Conservation (phyloP, 139 green algal species). For the Nannochloris sp. region DNA sequence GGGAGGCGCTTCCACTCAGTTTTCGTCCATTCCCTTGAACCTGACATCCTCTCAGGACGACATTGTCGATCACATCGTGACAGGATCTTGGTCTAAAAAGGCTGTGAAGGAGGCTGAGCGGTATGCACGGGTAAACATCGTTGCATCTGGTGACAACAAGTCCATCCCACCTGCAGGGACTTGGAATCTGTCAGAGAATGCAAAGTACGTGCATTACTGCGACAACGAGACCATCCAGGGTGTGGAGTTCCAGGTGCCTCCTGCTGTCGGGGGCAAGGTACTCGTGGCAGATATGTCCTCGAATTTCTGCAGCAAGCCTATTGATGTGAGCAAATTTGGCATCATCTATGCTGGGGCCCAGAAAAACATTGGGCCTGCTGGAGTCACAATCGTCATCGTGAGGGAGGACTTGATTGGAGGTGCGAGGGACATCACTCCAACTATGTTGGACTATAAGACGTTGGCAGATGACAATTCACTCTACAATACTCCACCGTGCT, state of each 20-base stretch:
- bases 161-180: conserved; percentile 51
- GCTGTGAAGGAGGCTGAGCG: conserved; percentile 80
- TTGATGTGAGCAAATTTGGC: conserved; percentile 94
- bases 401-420: conserved; percentile 90
- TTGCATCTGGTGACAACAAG: conserved; percentile 80
- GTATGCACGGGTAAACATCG: conserved; percentile 64
- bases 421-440: conserved; percentile 52
- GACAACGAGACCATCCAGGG: conserved; percentile 99
- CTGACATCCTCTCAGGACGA: conserved; percentile 52
- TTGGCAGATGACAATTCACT: conserved; percentile 82
- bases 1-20: conserved; percentile 88
- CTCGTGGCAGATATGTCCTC: conserved; percentile 95
- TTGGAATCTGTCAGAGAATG: conserved; percentile 79
- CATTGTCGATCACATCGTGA: conserved; percentile 88
- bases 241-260: conserved; percentile 93
- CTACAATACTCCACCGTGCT: conserved; percentile 99
- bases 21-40: conserved; percentile 91
- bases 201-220: conserved; percentile 96
- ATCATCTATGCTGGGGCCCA: conserved; percentile 97
- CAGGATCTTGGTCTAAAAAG: conserved; percentile 92
- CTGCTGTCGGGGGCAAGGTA: conserved; percentile 49
- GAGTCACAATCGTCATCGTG: conserved; percentile 92
- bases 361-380: conserved; percentile 96
- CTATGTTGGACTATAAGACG: conserved; percentile 91
- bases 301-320: conserved; percentile 94